phyloP scores from a whole-genome alignment of 192 early-diverging fungal species.

The Spinellus fusiger region DNA sequence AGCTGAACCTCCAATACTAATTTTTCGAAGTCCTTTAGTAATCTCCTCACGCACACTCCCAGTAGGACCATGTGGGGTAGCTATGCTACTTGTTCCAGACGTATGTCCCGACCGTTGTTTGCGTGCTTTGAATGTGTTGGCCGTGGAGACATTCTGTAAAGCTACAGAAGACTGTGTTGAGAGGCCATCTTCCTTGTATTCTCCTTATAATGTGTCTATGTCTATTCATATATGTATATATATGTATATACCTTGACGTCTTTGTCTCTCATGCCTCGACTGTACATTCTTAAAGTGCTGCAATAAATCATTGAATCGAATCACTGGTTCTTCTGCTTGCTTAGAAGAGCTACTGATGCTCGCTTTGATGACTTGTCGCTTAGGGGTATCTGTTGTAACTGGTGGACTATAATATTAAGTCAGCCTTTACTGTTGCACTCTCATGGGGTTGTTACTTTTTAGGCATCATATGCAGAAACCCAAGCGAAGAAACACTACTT shows the following conservation, averaged over 20 bases:
- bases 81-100: neutral
- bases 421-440: neutral
- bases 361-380: conserved; percentile 13
- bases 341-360: conserved; percentile 9
- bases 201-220: neutral
- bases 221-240: neutral
- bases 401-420: neutral
- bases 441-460: conserved; percentile 33
- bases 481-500: conserved; percentile 72
- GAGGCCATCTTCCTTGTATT: too few relatives aligned
- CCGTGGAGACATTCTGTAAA: neutral
- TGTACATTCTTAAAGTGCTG: conserved; percentile 70
- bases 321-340: conserved; percentile 25
- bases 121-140: neutral
- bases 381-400: conserved; percentile 5
- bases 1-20: neutral
- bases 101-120: neutral
- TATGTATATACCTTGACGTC: conserved; percentile 35
- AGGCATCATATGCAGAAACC: conserved; percentile 53
- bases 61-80: neutral
- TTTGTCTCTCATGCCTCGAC: conserved; percentile 62
- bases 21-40: neutral
- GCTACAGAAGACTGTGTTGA: too few relatives aligned
- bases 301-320: conserved; percentile 62
- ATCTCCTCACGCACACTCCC: neutral